phyloP scores from a whole-genome alignment of 2,329 filamentous ascomycete genomes.

The Paecilomyces niveus region DNA sequence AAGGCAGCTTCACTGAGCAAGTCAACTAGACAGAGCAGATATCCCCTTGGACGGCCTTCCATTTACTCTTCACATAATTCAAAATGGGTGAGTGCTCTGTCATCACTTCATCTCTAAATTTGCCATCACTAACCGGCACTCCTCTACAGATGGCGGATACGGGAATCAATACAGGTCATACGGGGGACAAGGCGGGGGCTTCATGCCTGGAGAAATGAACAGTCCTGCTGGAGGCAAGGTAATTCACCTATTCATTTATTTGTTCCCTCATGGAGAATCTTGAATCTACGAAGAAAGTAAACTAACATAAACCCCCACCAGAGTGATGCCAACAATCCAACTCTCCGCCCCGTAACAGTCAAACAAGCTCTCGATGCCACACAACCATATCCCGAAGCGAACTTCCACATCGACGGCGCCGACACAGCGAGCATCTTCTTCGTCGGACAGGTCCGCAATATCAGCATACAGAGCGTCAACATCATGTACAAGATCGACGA shows the following conservation, averaged over 20 bases:
- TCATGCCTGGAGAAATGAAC: conserved; percentile 48
- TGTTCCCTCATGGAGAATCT: neutral
- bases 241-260: conserved; percentile 2
- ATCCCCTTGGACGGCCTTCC: neutral
- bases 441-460: conserved; percentile 81
- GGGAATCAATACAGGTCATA: conserved; percentile 50
- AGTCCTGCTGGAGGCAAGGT: conserved; percentile 40
- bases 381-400: conserved; percentile 64
- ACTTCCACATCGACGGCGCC: conserved; percentile 75
- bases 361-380: conserved; percentile 85
- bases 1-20: conserved; percentile 3
- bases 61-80: neutral
- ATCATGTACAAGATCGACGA: conserved; percentile 91
- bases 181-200: conserved; percentile 54
- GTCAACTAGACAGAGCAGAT: neutral
- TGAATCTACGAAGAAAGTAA: conserved; percentile 1
- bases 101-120: neutral
- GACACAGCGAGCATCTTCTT: conserved; percentile 73
- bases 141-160: conserved; percentile 26
- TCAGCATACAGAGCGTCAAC: conserved; percentile 82
- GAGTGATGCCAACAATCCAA: conserved; percentile 69
- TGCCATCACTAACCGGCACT: neutral
- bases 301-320: neutral
- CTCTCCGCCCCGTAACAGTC: conserved; percentile 83
- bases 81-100: conserved; percentile 21